phyloP scores from a whole-genome alignment of 2,329 filamentous ascomycete genomes.

The Fusarium musae region DNA sequence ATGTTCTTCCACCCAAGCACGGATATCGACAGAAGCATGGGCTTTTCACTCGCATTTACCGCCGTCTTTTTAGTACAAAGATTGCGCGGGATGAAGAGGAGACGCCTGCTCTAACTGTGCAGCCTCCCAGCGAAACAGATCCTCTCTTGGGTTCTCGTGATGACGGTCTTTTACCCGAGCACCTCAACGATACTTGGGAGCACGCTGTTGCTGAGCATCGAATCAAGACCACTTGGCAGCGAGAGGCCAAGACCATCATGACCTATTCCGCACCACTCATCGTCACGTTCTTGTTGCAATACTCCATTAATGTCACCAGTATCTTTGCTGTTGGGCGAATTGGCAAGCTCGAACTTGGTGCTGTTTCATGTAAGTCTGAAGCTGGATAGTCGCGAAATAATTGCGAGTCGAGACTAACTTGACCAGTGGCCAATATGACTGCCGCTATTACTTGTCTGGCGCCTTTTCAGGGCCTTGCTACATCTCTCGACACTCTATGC shows the following conservation, averaged over 20 bases:
- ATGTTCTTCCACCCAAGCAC: conserved; percentile 72
- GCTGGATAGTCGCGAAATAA: background rate
- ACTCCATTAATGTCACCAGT: conserved; percentile 84
- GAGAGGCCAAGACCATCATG: conserved; percentile 84
- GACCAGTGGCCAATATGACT: conserved; percentile 72
- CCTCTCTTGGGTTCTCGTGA: conserved; percentile 54
- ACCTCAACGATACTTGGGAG: conserved; percentile 82
- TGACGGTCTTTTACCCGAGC: conserved; percentile 59
- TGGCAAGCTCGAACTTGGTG: conserved; percentile 68
- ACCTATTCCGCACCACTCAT: conserved; percentile 78
- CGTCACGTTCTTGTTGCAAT: conserved; percentile 79
- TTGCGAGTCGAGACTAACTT: conserved; percentile 15
- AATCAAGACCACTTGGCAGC: conserved; percentile 90
- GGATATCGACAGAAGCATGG: conserved; percentile 47
- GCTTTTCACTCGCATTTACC: conserved; percentile 56
- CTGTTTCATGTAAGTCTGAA: conserved; percentile 53
- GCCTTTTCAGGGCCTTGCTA: conserved; percentile 86
- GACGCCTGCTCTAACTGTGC: conserved; percentile 49
- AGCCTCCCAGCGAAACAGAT: conserved; percentile 53
- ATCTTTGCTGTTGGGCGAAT: conserved; percentile 82
- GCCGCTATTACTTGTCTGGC: conserved; percentile 82
- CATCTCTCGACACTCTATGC: conserved; percentile 90
- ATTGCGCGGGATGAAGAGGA: conserved; percentile 52
- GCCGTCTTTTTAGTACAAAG: conserved; percentile 67
- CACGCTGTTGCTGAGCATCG: conserved; percentile 83